These are phyloP conservation scores for Tieghemiomyces parasiticus DNA, from an alignment of 192 early-diverging fungal genomes.

Conservation along the genomic window DNA sequence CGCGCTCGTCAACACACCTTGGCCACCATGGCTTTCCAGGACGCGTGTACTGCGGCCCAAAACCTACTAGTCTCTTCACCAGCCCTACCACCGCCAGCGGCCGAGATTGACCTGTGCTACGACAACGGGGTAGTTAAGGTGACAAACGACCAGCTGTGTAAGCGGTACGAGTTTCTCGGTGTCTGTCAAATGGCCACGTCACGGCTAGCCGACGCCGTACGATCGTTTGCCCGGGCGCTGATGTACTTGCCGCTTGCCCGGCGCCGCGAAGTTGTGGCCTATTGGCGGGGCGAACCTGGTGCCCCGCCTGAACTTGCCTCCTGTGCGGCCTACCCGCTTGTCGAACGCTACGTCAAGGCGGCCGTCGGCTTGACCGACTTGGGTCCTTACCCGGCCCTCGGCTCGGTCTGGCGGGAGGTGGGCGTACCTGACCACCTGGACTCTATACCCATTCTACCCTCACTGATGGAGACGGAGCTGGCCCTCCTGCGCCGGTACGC, in stretches of 20 bases:
- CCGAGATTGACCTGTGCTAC: not conserved
- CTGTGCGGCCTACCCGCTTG: not conserved
- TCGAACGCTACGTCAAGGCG: constrained; percentile 2
- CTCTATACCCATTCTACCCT: not conserved
- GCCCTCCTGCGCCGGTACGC: not conserved
- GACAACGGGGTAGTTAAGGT: not conserved
- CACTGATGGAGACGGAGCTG: constrained; percentile 8
- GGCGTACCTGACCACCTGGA: not conserved
- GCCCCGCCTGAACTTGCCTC: not conserved
- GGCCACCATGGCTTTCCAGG: not conserved
- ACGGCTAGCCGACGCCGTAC: not conserved
- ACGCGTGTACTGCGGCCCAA: not conserved
- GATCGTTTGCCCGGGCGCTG: not conserved
- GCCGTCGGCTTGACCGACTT: not conserved
- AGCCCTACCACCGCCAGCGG: not conserved
- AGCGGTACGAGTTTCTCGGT: constrained; percentile 6
- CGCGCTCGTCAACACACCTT: not conserved
- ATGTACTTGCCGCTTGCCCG: not conserved
- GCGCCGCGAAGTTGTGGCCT: not conserved
- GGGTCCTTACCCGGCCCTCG: not conserved
- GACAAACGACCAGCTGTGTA: not conserved
- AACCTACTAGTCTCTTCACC: not conserved
- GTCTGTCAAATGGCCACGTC: not conserved
- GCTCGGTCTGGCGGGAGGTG: not conserved
- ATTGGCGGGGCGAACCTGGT: not conserved